A percentile compares a stretch with the other conserved stretches of the same genome.
phyloP scores from a whole-genome alignment of 331 rosid genomes.

The Prunus yedoensis region DNA sequence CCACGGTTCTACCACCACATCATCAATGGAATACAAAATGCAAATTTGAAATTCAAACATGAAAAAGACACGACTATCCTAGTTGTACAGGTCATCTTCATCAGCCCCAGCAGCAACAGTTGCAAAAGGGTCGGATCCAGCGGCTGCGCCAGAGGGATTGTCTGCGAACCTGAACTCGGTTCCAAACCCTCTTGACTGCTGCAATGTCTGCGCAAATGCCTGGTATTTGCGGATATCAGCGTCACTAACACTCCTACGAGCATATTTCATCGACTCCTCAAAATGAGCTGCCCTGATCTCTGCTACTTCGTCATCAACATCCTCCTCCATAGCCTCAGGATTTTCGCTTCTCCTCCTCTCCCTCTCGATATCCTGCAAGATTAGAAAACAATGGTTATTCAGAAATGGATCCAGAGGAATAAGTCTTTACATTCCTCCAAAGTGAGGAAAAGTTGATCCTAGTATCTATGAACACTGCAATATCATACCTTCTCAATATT shows the following conservation, averaged over 20 bases:
- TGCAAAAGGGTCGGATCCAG: conserved; percentile 77
- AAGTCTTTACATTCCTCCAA: neutral
- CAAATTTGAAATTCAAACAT: conserved; percentile 17
- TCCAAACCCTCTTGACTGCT: conserved; percentile 99
- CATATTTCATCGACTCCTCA: conserved; percentile 95
- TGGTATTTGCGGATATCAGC: conserved; percentile 98
- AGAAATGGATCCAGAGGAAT: neutral
- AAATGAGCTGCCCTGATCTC: conserved; percentile 96
- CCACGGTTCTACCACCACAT: neutral
- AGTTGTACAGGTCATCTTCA: conserved; percentile 90
- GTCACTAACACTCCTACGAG: conserved; percentile 92
- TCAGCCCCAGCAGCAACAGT: conserved; percentile 68
- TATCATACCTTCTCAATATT: conserved; percentile 82
- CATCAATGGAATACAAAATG: conserved; percentile 25
- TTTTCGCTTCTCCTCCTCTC: conserved; percentile 82
- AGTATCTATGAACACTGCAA: conserved; percentile 8
- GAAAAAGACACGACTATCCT: conserved; percentile 27
- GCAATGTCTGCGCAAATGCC: conserved; percentile 96
- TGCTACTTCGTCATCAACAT: conserved; percentile 79
- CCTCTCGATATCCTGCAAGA: conserved; percentile 78
- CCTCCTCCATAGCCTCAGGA: conserved; percentile 98
- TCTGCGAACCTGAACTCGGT: conserved; percentile 84
- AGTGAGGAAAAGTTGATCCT: neutral
- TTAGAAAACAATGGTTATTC: neutral
- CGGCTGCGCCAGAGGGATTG: conserved; percentile 34